phyloP scores from a whole-genome alignment of 2,329 filamentous ascomycete genomes.

The Zymoseptoria brevis region DNA sequence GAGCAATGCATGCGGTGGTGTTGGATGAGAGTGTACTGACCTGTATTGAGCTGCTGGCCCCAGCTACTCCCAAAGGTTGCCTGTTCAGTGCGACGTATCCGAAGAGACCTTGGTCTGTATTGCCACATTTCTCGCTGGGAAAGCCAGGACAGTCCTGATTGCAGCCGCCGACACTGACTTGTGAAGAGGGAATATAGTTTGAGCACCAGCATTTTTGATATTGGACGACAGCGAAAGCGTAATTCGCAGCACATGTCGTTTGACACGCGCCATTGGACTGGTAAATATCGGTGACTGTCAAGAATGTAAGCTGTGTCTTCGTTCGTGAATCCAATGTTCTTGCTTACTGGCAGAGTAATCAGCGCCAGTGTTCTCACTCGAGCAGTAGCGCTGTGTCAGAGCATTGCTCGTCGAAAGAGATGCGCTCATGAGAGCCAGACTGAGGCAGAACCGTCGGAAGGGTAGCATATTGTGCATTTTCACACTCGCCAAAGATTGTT shows the following conservation, averaged over 20 bases:
- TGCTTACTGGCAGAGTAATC: constrained; percentile 30
- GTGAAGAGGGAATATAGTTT: constrained; percentile 51
- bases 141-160: constrained; percentile 59
- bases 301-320: constrained; percentile 1
- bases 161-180: constrained; percentile 43
- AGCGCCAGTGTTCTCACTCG: constrained; percentile 37
- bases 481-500: background rate
- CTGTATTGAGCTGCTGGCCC: constrained; percentile 24
- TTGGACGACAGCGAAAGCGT: constrained; percentile 62
- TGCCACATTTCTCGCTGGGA: constrained; percentile 58
- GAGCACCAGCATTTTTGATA: constrained; percentile 65
- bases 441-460: constrained; percentile 16
- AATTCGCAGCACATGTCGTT: constrained; percentile 49
- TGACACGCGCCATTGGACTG: constrained; percentile 65
- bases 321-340: background rate
- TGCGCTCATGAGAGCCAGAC: constrained; percentile 9
- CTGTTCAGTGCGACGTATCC: constrained; percentile 55
- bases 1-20: constrained; percentile 6
- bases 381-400: constrained; percentile 36
- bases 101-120: constrained; percentile 44
- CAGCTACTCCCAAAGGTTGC: constrained; percentile 51
- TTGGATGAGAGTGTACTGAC: constrained; percentile 18
- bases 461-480: constrained; percentile 23
- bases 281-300: constrained; percentile 29
- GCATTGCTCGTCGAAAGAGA: constrained; percentile 12